Percentiles rank a stretch among this genome's conserved stretches.
Conservation (phyloP, 2,329 filamentous ascomycete genomes). For the Cordyceps javanica region DNA sequence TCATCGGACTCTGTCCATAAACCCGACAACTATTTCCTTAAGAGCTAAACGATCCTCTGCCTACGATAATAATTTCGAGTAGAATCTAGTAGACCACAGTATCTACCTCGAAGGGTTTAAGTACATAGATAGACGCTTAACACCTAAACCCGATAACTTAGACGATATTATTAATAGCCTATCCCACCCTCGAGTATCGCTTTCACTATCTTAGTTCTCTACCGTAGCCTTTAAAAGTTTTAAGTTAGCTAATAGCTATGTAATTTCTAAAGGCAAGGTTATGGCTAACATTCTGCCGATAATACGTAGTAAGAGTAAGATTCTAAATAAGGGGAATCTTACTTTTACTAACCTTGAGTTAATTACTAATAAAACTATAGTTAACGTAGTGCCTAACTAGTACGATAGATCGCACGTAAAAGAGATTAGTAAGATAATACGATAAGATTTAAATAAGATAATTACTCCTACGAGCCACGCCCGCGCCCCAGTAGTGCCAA, state of each 20-base stretch:
- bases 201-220: conserved; percentile 30
- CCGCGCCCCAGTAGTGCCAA: conserved; percentile 26
- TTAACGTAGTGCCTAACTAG: conserved; percentile 25
- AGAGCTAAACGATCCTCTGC: conserved; percentile 19
- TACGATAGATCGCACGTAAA: conserved; percentile 25
- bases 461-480: neutral
- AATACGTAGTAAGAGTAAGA: conserved; percentile 18
- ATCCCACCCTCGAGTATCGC: conserved; percentile 20
- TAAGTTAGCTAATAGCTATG: conserved; percentile 19
- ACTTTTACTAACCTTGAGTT: conserved; percentile 24
- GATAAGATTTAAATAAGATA: neutral
- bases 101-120: conserved; percentile 21
- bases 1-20: conserved; percentile 16
- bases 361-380: conserved; percentile 27
- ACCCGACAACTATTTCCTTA: conserved; percentile 10
- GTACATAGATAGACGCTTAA: neutral
- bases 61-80: conserved; percentile 30
- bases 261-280: conserved; percentile 30
- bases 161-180: neutral
- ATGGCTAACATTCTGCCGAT: conserved; percentile 26
- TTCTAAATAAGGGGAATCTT: neutral
- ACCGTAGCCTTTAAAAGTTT: conserved; percentile 25
- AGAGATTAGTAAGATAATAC: conserved; percentile 20
- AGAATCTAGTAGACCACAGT: conserved; percentile 29
- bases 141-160: conserved; percentile 3